Evolutionary conservation across 345 rosid genomes (phyloP).

Genomic region (Boechera divaricarpa): DNA sequence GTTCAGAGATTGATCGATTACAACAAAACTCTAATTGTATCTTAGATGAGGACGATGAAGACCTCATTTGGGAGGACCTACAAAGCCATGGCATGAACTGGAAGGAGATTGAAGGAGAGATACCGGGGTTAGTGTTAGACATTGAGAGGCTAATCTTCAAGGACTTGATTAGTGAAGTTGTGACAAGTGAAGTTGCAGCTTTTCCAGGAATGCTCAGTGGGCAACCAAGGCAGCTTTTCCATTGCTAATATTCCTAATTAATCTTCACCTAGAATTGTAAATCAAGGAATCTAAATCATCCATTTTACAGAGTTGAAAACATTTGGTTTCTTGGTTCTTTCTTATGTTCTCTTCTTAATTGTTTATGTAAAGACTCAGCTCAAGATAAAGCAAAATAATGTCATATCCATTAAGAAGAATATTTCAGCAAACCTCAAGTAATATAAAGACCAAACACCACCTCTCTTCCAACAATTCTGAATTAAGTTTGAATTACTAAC

Average conservation of each 20-base stretch:
- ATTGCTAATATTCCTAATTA: constrained; percentile 47
- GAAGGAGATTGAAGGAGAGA: constrained; percentile 55
- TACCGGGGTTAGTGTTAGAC: constrained; percentile 65
- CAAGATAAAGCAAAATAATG: constrained; percentile 19
- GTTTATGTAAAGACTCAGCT: constrained; percentile 35
- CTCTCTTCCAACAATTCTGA: constrained; percentile 26
- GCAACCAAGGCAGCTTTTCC: constrained; percentile 60
- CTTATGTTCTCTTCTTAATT: constrained; percentile 25
- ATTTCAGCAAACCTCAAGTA: constrained; percentile 6
- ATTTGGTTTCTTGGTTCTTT: constrained; percentile 38
- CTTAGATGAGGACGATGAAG: constrained; percentile 57
- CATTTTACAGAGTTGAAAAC: constrained; percentile 37
- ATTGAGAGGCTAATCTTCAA: constrained; percentile 84
- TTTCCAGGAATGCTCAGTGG: constrained; percentile 44
- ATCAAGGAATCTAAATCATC: constrained; percentile 33
- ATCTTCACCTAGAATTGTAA: constrained; percentile 37
- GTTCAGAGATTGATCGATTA: constrained; percentile 68
- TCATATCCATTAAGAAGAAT: constrained; percentile 4
- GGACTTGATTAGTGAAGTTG: constrained; percentile 76
- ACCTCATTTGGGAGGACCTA: constrained; percentile 60
- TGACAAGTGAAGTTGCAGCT: constrained; percentile 50
- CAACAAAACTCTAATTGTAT: constrained; percentile 55
- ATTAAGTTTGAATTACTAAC: constrained; percentile 6
- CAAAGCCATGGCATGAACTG: constrained; percentile 56
- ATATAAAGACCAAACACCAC: constrained; percentile 28